Percentiles rank a stretch among this genome's conserved stretches.
These are phyloP conservation scores for Vachellia pachyceras DNA, from an alignment of 306 rosid species.

Conservation along the genomic window DNA sequence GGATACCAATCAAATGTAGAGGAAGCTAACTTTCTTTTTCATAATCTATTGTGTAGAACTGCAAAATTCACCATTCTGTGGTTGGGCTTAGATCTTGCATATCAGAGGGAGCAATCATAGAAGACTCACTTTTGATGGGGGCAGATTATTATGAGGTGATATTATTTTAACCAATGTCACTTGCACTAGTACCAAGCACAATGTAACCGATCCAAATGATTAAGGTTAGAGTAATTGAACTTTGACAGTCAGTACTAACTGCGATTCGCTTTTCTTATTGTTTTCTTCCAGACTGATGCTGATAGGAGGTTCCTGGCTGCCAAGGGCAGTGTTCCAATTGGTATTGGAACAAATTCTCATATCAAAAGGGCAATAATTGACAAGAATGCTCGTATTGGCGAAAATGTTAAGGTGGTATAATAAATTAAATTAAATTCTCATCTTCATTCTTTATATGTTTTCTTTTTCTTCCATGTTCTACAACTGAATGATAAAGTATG, in stretches of 20 bases:
- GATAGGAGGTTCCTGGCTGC: slow-evolving; percentile 87
- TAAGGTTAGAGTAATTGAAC: slow-evolving; percentile 5
- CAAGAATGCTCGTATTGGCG: slow-evolving; percentile 97
- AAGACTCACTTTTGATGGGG: slow-evolving; percentile 94
- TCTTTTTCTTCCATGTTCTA: not conserved
- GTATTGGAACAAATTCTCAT: slow-evolving; percentile 89
- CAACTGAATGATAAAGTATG: not conserved
- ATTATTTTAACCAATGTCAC: not conserved
- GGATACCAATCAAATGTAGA: slow-evolving; percentile 1
- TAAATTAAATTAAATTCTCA: too few relatives aligned
- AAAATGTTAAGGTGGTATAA: slow-evolving; percentile 92
- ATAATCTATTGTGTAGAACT: slow-evolving; percentile 63
- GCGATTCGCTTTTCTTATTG: slow-evolving; percentile 32
- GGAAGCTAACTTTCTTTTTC: slow-evolving; percentile 34
- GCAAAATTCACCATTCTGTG: slow-evolving; percentile 95
- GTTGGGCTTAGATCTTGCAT: slow-evolving; percentile 95
- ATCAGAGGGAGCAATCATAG: slow-evolving; percentile 95
- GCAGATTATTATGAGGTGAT: slow-evolving; percentile 98
- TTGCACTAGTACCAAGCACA: not conserved
- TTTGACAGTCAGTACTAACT: slow-evolving; percentile 20
- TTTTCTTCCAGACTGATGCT: slow-evolving; percentile 71
- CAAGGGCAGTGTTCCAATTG: slow-evolving; percentile 89
- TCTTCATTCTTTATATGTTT: not conserved
- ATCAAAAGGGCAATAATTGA: slow-evolving; percentile 96
- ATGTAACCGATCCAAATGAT: slow-evolving; percentile 17